Conservation (phyloP, 495 filamentous ascomycete species). For the Penicillium argentinense region DNA sequence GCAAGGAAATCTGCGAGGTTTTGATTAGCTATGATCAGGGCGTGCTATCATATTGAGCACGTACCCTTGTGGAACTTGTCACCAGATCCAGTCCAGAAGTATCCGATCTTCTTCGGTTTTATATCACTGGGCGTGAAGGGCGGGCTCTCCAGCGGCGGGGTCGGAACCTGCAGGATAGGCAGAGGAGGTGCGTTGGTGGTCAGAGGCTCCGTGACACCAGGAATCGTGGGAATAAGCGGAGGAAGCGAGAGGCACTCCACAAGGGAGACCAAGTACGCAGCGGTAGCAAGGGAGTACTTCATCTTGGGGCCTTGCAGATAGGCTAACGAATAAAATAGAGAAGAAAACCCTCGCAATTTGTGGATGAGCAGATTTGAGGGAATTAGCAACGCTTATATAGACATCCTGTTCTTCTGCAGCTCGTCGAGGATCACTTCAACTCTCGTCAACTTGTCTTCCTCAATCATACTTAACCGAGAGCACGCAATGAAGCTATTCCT, state of each 20-base stretch:
- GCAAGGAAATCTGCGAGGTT: conserved; percentile 54
- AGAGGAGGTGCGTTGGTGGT: conserved; percentile 50
- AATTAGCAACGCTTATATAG: conserved; percentile 25
- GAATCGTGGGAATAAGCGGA: conserved; percentile 58
- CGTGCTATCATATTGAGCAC: background rate
- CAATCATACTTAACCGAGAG: conserved; percentile 3
- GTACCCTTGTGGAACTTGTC: conserved; percentile 55
- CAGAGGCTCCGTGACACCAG: conserved; percentile 57
- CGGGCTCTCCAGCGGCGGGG: conserved; percentile 53
- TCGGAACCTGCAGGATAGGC: conserved; percentile 59
- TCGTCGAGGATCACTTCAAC: background rate
- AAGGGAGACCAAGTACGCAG: conserved; percentile 19
- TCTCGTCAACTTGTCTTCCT: conserved; percentile 1
- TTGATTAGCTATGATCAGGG: background rate
- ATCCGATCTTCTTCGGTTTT: conserved; percentile 66
- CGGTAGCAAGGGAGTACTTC: conserved; percentile 21
- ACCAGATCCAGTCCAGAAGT: conserved; percentile 61
- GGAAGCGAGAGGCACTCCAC: conserved; percentile 40
- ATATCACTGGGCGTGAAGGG: conserved; percentile 55
- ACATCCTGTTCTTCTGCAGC: background rate
- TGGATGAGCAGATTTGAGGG: conserved; percentile 33
- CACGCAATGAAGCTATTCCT: conserved; percentile 14
- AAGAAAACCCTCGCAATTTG: background rate
- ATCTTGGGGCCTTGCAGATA: conserved; percentile 11
- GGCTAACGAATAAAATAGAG: background rate